These are phyloP conservation scores for Colletotrichum caudatum DNA, from an alignment of 2,329 filamentous ascomycete species.

Conservation along the genomic window DNA sequence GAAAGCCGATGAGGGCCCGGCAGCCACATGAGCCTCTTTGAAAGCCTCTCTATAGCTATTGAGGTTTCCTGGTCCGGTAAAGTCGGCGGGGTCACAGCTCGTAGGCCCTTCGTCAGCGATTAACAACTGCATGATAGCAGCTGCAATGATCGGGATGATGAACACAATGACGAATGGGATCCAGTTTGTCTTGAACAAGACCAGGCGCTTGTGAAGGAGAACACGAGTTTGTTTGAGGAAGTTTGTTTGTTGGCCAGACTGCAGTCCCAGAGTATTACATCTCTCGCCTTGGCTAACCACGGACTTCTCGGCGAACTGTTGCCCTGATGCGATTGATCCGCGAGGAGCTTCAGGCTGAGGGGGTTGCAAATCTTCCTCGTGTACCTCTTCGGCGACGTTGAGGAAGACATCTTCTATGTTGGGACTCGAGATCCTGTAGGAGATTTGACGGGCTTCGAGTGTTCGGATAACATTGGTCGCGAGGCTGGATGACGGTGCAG, in stretches of 20 bases:
- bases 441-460: constrained; percentile 76
- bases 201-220: constrained; percentile 81
- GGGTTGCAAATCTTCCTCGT: constrained; percentile 53
- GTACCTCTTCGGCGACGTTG: constrained; percentile 83
- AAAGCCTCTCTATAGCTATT: constrained; percentile 55
- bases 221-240: constrained; percentile 78
- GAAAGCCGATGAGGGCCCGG: constrained; percentile 45
- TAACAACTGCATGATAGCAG: constrained; percentile 83
- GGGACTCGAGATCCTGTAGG: constrained; percentile 88
- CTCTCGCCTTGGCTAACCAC: constrained; percentile 32
- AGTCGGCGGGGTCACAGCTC: constrained; percentile 64
- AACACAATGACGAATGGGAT: constrained; percentile 81
- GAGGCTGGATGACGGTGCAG: constrained; percentile 74
- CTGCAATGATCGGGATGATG: constrained; percentile 81
- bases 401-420: constrained; percentile 95
- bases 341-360: neutral
- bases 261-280: constrained; percentile 60
- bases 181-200: constrained; percentile 82
- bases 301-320: constrained; percentile 46
- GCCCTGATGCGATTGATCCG: constrained; percentile 7
- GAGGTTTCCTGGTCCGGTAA: constrained; percentile 55
- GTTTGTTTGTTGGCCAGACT: constrained; percentile 76
- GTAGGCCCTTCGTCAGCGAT: constrained; percentile 67
- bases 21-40: constrained; percentile 42
- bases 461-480: constrained; percentile 78